Conservation (phyloP, 352 stramenopile species). For the Pythium biforme region DNA sequence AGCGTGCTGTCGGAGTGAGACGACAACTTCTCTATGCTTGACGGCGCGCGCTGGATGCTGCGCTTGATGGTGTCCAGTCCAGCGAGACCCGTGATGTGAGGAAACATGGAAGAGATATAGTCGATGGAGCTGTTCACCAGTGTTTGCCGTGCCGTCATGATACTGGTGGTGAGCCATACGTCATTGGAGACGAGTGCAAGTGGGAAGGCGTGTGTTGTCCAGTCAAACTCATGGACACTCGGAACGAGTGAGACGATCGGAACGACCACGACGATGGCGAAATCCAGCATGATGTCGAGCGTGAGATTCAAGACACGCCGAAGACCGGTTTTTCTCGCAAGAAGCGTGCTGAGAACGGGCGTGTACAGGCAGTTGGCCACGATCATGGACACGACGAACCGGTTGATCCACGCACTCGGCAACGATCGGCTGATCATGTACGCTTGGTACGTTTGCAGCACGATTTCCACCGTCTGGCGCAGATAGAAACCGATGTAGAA, state of each 20-base stretch:
- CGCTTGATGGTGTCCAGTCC: slow-evolving; percentile 16
- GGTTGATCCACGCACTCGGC: slow-evolving; percentile 11
- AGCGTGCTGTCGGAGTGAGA: background rate
- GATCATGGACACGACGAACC: slow-evolving; percentile 5
- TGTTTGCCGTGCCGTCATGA: background rate
- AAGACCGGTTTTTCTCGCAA: background rate
- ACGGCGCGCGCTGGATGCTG: background rate
- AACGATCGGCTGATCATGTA: slow-evolving; percentile 18
- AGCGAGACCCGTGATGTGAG: slow-evolving; percentile 9
- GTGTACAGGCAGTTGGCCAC: slow-evolving; percentile 20
- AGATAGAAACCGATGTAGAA: slow-evolving; percentile 15
- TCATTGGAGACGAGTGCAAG: slow-evolving; percentile 10
- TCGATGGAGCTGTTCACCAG: slow-evolving; percentile 11
- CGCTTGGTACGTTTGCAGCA: slow-evolving; percentile 23
- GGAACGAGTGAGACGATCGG: background rate
- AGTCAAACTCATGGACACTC: background rate
- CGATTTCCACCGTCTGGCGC: slow-evolving; percentile 11
- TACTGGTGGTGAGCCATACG: slow-evolving; percentile 7
- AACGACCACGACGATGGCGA: slow-evolving; percentile 11
- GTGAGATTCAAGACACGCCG: slow-evolving; percentile 1
- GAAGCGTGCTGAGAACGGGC: background rate
- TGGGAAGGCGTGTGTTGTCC: background rate
- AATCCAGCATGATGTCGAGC: slow-evolving; percentile 12
- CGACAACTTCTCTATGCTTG: background rate
- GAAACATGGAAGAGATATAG: slow-evolving; percentile 14